These are phyloP conservation scores for Salix udensis DNA, from an alignment of 345 rosid genomes.

Conservation along the genomic window DNA sequence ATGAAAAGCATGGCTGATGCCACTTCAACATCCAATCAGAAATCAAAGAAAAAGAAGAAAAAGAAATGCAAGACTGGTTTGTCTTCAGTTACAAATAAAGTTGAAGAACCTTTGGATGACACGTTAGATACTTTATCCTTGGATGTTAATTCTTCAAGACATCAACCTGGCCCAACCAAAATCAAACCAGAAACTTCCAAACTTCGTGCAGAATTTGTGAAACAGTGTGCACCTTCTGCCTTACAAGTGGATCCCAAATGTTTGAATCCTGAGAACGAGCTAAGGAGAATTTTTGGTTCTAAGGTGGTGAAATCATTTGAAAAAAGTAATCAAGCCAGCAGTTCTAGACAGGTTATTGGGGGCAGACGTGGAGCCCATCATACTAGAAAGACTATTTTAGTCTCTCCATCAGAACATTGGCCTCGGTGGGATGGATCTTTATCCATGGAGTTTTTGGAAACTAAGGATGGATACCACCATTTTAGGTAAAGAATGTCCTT, in stretches of 20 bases:
- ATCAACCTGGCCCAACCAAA: constrained; percentile 23
- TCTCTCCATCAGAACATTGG: constrained; percentile 81
- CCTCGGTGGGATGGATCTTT: constrained; percentile 86
- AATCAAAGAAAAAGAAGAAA: constrained; percentile 82
- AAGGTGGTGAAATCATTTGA: constrained; percentile 80
- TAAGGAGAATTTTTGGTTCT: constrained; percentile 76
- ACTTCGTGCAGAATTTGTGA: constrained; percentile 16
- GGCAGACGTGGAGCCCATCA: constrained; percentile 71
- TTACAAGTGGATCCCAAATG: constrained; percentile 67
- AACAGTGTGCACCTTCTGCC: constrained; percentile 27
- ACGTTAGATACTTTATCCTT: constrained; percentile 45
- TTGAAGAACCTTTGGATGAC: constrained; percentile 39
- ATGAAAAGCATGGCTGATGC: constrained; percentile 18
- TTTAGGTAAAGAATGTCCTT: constrained; percentile 48
- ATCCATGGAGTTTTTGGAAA: constrained; percentile 80
- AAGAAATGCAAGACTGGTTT: constrained; percentile 56
- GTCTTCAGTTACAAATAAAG: constrained; percentile 27
- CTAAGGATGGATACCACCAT: constrained; percentile 56
- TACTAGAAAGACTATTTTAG: constrained; percentile 58
- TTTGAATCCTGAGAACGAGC: constrained; percentile 71
- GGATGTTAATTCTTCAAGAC: constrained; percentile 26
- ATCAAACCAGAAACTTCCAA: constrained; percentile 30
- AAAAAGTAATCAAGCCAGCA: constrained; percentile 50
- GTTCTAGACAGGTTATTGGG: constrained; percentile 65
- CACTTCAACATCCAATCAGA: constrained; percentile 36